Evolutionary conservation across 257 asterid species (phyloP).

Genomic region (Plantago ovata): DNA sequence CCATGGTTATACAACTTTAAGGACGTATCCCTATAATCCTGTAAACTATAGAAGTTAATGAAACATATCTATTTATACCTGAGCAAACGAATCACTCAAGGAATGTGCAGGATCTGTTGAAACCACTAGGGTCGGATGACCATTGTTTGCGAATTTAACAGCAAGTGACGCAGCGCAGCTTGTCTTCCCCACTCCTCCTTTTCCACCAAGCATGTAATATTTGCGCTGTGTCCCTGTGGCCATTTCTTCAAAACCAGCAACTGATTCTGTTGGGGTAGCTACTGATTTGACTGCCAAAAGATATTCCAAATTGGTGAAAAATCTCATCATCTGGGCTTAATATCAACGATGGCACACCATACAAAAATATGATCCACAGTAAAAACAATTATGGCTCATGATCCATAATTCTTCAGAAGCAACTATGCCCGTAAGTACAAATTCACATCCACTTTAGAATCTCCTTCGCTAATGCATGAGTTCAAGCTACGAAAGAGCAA

Average conservation of each 20-base stretch:
- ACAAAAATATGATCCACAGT: too few species aligned
- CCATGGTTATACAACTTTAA: constrained; percentile 11
- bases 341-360: too few species aligned
- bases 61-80: constrained; percentile 43
- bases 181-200: constrained; percentile 98
- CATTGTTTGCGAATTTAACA: constrained; percentile 91
- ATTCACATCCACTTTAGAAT: too few species aligned
- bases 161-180: constrained; percentile 99
- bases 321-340: too few species aligned
- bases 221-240: constrained; percentile 84
- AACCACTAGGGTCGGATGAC: constrained; percentile 97
- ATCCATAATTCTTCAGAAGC: too few species aligned
- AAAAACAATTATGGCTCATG: too few species aligned
- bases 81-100: constrained; percentile 96
- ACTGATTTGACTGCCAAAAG: constrained; percentile 73
- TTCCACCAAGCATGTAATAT: constrained; percentile 98
- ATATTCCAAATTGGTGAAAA: constrained; percentile 6
- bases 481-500: too few species aligned
- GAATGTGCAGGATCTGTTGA: constrained; percentile 99
- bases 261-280: constrained; percentile 66
- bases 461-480: too few species aligned
- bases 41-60: not conserved
- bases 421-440: too few species aligned
- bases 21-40: not conserved
- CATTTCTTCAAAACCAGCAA: constrained; percentile 82